Conservation (phyloP, 2,329 filamentous ascomycete genomes). For the Pseudogymnoascus sp. region DNA sequence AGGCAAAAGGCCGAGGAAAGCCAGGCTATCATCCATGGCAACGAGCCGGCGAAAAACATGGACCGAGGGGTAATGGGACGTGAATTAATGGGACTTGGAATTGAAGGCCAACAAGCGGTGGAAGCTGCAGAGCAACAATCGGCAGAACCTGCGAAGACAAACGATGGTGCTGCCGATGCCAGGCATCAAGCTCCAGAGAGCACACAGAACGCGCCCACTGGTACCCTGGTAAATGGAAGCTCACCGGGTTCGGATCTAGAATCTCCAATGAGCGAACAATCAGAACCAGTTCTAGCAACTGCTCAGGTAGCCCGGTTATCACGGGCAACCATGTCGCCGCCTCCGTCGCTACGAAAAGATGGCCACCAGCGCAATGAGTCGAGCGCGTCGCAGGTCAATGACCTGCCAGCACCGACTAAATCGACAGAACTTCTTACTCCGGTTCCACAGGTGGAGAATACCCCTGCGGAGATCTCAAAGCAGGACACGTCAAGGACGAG, state of each 20-base stretch:
- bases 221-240: conserved; percentile 19
- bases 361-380: conserved; percentile 40
- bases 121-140: conserved; percentile 12
- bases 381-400: conserved; percentile 45
- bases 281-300: conserved; percentile 37
- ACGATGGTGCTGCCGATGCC: conserved; percentile 18
- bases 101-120: conserved; percentile 34
- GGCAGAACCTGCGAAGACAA: not conserved
- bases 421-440: not conserved
- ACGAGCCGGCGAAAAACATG: conserved; percentile 47
- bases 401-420: conserved; percentile 27
- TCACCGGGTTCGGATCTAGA: conserved; percentile 23
- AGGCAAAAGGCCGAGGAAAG: conserved; percentile 53
- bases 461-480: conserved; percentile 37
- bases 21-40: conserved; percentile 44
- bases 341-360: conserved; percentile 34
- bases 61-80: conserved; percentile 54
- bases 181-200: conserved; percentile 19
- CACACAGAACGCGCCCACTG: conserved; percentile 12
- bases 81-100: conserved; percentile 48
- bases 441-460: not conserved
- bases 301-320: conserved; percentile 42
- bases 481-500: conserved; percentile 45
- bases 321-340: conserved; percentile 38
- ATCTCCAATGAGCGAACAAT: conserved; percentile 25